phyloP scores from a whole-genome alignment of 1,139 yeast genomes.

The Kazachstania sp. region DNA sequence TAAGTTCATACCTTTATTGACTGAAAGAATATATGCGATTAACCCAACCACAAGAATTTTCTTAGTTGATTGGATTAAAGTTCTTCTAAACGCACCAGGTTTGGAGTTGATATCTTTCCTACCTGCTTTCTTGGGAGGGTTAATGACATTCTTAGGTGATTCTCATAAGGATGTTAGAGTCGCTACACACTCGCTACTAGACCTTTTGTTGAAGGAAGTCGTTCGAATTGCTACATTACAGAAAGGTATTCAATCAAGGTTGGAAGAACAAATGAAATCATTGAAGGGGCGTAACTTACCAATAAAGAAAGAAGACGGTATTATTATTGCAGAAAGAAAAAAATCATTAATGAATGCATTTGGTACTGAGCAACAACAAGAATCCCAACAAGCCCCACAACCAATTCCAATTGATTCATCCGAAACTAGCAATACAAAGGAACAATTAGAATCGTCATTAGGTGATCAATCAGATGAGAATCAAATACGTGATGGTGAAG shows the following conservation, averaged over 20 bases:
- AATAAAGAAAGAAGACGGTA: constrained; percentile 25
- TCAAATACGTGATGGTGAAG: constrained; percentile 37
- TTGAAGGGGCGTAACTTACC: constrained; percentile 11
- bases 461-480: constrained; percentile 4
- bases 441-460: constrained; percentile 7
- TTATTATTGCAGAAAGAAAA: constrained; percentile 29
- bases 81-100: constrained; percentile 87
- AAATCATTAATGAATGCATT: constrained; percentile 27
- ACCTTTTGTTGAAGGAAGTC: constrained; percentile 71
- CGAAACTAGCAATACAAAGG: background rate
- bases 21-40: constrained; percentile 84
- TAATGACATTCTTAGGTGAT: constrained; percentile 71
- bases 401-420: background rate
- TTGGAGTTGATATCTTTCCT: constrained; percentile 77
- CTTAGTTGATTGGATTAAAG: constrained; percentile 84
- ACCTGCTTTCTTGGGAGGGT: constrained; percentile 83
- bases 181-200: constrained; percentile 72
- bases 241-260: constrained; percentile 7
- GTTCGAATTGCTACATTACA: constrained; percentile 65
- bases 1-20: constrained; percentile 79
- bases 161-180: constrained; percentile 82
- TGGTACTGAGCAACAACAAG: constrained; percentile 13
- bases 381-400: constrained; percentile 5
- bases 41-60: constrained; percentile 92
- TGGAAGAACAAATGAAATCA: constrained; percentile 16